Evolutionary conservation across 352 stramenopile species (phyloP).

Genomic region (Phytopythium cucurbitacearum): DNA sequence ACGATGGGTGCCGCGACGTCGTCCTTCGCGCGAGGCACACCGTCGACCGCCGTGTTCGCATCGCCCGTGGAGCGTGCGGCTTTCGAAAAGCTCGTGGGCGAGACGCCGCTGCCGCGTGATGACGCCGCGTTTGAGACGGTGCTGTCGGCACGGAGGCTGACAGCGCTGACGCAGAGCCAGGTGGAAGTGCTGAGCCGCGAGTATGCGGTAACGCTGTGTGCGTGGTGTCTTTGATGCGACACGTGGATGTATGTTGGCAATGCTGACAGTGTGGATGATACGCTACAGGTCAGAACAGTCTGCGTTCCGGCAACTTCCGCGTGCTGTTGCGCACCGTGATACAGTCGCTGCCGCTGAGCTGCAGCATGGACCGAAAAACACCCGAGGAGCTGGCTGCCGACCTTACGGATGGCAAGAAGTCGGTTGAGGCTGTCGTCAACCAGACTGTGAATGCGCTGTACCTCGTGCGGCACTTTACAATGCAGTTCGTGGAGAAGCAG

Average conservation of each 20-base stretch:
- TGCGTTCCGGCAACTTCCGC: conserved; percentile 70
- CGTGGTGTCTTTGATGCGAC: conserved; percentile 2
- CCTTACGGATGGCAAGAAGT: conserved; percentile 23
- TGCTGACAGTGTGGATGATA: conserved; percentile 1
- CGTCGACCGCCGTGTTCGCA: conserved; percentile 28
- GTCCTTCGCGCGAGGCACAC: conserved; percentile 15
- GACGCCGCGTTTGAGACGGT: conserved; percentile 52
- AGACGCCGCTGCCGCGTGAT: conserved; percentile 35
- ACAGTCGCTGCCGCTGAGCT: conserved; percentile 49
- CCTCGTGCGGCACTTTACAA: conserved; percentile 65
- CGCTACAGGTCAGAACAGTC: conserved; percentile 52
- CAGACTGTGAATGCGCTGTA: conserved; percentile 70
- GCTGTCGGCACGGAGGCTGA: conserved; percentile 34
- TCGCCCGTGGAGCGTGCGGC: conserved; percentile 46
- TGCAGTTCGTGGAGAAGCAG: conserved; percentile 69
- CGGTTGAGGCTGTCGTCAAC: conserved; percentile 36
- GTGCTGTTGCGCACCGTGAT: conserved; percentile 63
- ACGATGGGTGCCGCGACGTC: conserved; percentile 46
- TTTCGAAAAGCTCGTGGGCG: conserved; percentile 74
- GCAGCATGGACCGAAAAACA: conserved; percentile 50
- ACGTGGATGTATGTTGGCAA: neutral
- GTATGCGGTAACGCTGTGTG: conserved; percentile 61
- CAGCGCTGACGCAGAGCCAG: conserved; percentile 48
- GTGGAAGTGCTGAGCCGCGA: conserved; percentile 56
- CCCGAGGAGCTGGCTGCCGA: conserved; percentile 35